Percentiles rank a stretch among this genome's conserved stretches.
Conservation (phyloP, 768 basidiomycete genomes). For the Rhizopogon vesiculosus region DNA sequence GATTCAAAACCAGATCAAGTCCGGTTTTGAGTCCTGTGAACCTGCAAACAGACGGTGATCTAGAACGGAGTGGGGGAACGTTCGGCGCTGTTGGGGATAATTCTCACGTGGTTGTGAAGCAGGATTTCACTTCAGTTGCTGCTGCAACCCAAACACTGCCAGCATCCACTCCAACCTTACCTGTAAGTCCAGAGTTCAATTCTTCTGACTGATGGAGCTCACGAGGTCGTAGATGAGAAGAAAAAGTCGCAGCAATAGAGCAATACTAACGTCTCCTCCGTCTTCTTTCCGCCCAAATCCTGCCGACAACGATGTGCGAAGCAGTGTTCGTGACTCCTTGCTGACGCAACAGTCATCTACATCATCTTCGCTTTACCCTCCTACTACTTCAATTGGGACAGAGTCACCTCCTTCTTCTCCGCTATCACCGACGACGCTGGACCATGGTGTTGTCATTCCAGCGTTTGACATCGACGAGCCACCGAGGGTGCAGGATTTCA, state of each 20-base stretch:
- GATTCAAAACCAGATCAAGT: constrained; percentile 10
- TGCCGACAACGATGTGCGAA: constrained; percentile 35
- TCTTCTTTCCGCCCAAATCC: constrained; percentile 26
- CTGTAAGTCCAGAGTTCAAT: neutral
- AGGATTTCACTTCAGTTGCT: constrained; percentile 4
- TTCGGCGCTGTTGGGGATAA: constrained; percentile 16
- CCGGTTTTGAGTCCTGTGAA: constrained; percentile 6
- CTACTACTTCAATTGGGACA: constrained; percentile 62
- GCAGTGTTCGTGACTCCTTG: constrained; percentile 50
- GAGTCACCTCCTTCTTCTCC: constrained; percentile 59
- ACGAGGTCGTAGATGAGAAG: constrained; percentile 26
- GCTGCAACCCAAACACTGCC: neutral
- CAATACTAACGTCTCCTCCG: constrained; percentile 31
- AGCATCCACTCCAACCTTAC: neutral
- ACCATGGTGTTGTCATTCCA: constrained; percentile 38
- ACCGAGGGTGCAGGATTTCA: constrained; percentile 46
- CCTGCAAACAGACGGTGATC: constrained; percentile 5
- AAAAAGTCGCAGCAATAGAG: constrained; percentile 28
- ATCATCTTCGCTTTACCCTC: constrained; percentile 77
- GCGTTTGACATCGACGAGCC: constrained; percentile 42
- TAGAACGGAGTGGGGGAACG: constrained; percentile 21
- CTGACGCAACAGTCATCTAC: constrained; percentile 60
- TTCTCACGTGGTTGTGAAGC: constrained; percentile 6
- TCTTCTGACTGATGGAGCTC: neutral
- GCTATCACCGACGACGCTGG: constrained; percentile 45